phyloP scores from a whole-genome alignment of 1,284 basidiomycete species.

The Cutaneotrichosporon cavernicola region DNA sequence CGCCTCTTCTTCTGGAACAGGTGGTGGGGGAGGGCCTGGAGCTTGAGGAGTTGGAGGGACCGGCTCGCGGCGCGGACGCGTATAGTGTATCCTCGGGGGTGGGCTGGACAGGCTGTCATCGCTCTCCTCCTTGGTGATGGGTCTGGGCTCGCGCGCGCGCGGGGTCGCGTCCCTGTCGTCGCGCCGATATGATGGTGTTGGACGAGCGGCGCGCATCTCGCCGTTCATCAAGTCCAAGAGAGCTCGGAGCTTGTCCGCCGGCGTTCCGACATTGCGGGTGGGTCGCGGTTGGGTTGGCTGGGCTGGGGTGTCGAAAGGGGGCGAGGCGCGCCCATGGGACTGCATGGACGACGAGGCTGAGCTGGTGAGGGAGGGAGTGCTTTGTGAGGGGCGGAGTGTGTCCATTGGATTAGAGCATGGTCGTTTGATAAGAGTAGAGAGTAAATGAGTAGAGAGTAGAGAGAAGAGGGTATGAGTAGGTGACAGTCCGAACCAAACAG shows the following conservation, averaged over 20 bases:
- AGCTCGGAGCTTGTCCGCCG: conserved; percentile 23
- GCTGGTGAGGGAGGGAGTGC: conserved; percentile 16
- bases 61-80: conserved; percentile 11
- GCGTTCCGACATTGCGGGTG: conserved; percentile 17
- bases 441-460: background rate
- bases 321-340: conserved; percentile 10
- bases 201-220: conserved; percentile 12
- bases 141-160: background rate
- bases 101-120: conserved; percentile 41
- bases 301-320: conserved; percentile 22
- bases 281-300: conserved; percentile 13
- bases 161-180: background rate
- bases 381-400: conserved; percentile 1
- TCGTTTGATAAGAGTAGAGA: background rate
- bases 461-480: background rate
- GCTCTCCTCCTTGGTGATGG: background rate
- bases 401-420: conserved; percentile 7
- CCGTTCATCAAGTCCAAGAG: conserved; percentile 24
- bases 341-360: conserved; percentile 18
- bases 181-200: background rate
- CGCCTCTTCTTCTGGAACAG: background rate
- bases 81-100: conserved; percentile 40
- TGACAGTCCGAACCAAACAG: conserved; percentile 10
- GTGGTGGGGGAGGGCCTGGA: background rate
- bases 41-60: background rate